Evolutionary conservation across 306 rosid genomes (phyloP), one percentile per base, ranked within the genome.

Genomic region (Vachellia pachyceras): DNA sequence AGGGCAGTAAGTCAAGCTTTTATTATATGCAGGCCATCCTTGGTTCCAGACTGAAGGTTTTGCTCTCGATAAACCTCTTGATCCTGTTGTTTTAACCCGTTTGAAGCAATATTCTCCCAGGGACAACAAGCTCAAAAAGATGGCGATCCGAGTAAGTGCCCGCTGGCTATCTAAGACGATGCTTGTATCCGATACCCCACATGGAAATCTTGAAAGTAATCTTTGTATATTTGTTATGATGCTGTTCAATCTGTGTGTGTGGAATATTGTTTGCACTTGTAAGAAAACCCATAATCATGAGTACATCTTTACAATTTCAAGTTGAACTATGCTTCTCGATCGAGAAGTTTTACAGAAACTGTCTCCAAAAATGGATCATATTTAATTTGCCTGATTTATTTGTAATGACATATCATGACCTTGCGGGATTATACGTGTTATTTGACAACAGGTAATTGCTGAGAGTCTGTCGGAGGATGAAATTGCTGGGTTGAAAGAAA

Each of bases 41-140:
- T 95, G 98, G 99, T 87, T 95, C 77, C 95, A 88, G 89, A 83
- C 82, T 76, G 90, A 85, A 60, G 97, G 98, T 74, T 86, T 82
- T 83, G 99, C 97, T 81, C 97, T 94, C 23, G 97, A 95, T 79
- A 91, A 87, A 75, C 98, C 98, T 20, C 96, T 95, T 86, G 98
- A 93, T 83, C 90, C 97, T 64, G 98, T 97, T 81, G 97, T 95
- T 64, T 83, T 95, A 80, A 69, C 85, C 88, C 99, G 98, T 63
- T 89, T 95, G 88, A 93, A 95, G 90, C 97, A 95, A 83, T 95
- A 93, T 87, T 93, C 99, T 67, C 94, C 98, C 82, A 93, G 91
- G 98, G 89, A 91, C 80, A 93, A 91, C 81, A 95, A 82, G 87
- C 87, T 95, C 35, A 93, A 93, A 85, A 95, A 90, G 86, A 93